Evolutionary conservation across 495 filamentous ascomycete genomes (phyloP), one percentile per base, ranked within the genome.

Genomic region (Pseudoneurospora amorphoporcata): DNA sequence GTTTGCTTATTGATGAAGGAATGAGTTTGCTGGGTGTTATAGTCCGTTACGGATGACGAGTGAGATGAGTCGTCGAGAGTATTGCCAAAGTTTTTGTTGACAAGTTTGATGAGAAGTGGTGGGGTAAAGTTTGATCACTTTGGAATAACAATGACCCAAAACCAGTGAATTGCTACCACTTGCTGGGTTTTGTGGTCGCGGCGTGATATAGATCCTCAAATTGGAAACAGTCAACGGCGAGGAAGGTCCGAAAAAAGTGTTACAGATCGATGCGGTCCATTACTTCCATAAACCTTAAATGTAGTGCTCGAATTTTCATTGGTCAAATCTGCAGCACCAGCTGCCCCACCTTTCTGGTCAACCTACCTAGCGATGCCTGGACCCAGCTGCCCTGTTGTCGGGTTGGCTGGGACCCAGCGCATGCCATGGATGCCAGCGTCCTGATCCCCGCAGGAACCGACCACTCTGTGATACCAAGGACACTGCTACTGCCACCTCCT

Each of bases 401-500:
- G 19, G 47, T 61, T 19, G 14, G 19, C 47, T 58, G 47, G 45
- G 19, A n/a, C 45, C 8, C 45, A 53, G 45, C 19, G 19, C 45
- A 53, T 47, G 68, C 35, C 68, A 23, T 37, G 35, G 35, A 42
- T 40, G 39, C 47, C 41, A 71, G 39, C 68, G 16, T 58, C 68
- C 70, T 68, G 69, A 69, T 81, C 83, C 70, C 69, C 61, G 72
- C 45, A 39, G 39, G 69, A 70, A 12, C 43, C 76, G 79, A 74
- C 76, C 76, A 40, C 72, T 76, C 71, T 74, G 39, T 23, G 32
- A 65, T 29, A 65, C 53, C 29, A 65, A 65, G 53, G 53, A 65
- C 53, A 65, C 53, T 65, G 53, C 53, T 29, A 65, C 53, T 65
- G 53, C 53, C 53, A 65, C 53, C 53, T 65, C 53, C 53, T 65